Evolutionary conservation across 2,329 filamentous ascomycete species (phyloP).

Genomic region (Fusarium chuoi): DNA sequence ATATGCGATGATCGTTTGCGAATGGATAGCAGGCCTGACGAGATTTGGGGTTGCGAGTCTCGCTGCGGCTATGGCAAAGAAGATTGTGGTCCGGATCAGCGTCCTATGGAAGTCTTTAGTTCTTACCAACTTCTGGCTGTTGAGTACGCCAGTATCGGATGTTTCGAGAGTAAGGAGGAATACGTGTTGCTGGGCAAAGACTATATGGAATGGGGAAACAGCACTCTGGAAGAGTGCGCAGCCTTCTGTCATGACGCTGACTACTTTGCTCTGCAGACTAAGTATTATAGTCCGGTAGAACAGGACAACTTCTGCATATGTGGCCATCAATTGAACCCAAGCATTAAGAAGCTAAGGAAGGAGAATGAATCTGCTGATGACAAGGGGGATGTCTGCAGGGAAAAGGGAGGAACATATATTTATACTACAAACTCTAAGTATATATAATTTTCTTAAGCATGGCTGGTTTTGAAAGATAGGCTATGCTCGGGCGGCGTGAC

Average conservation of each 20-base stretch:
- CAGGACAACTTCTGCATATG: background rate
- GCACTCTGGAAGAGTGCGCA: background rate
- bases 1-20: background rate
- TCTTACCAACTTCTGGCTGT: background rate
- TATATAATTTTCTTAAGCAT: background rate
- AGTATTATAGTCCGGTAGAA: background rate
- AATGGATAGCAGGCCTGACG: background rate
- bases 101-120: background rate
- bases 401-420: background rate
- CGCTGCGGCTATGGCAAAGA: background rate
- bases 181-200: background rate
- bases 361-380: background rate
- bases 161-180: background rate
- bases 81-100: background rate
- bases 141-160: background rate
- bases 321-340: background rate
- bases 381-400: background rate
- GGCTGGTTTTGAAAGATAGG: background rate
- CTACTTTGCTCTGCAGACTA: background rate
- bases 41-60: background rate
- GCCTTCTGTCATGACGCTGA: background rate
- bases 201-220: background rate
- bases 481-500: background rate
- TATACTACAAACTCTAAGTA: background rate
- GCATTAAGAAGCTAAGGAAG: background rate